phyloP scores from a whole-genome alignment of 495 filamentous ascomycete genomes.

The Aspergillus steynii region DNA sequence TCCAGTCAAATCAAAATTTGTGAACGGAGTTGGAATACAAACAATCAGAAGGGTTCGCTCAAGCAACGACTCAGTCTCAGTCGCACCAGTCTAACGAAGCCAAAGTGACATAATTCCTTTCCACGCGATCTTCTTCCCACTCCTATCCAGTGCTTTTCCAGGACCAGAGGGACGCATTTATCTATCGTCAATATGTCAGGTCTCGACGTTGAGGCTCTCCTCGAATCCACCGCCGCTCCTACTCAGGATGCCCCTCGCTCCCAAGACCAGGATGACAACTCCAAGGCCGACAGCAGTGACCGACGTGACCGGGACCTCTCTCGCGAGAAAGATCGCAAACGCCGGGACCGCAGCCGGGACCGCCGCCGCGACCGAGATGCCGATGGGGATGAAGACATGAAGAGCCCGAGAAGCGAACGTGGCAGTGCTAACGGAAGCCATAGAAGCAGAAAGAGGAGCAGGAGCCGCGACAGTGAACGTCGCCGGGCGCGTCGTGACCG shows the following conservation, averaged over 20 bases:
- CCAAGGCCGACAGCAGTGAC: slow-evolving; percentile 56
- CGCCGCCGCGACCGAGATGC: slow-evolving; percentile 63
- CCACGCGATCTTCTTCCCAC: slow-evolving; percentile 25
- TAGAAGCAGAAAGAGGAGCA: slow-evolving; percentile 80
- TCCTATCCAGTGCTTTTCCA: slow-evolving; percentile 22
- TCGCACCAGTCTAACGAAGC: slow-evolving; percentile 43
- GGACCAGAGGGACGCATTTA: slow-evolving; percentile 17
- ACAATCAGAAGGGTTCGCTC: slow-evolving; percentile 44
- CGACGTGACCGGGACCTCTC: slow-evolving; percentile 57
- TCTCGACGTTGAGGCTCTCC: slow-evolving; percentile 89
- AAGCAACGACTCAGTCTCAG: slow-evolving; percentile 27
- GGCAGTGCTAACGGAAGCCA: slow-evolving; percentile 80
- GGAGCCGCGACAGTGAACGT: slow-evolving; percentile 77
- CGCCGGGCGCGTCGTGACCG: slow-evolving; percentile 80
- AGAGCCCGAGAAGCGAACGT: slow-evolving; percentile 73
- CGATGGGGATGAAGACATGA: slow-evolving; percentile 67
- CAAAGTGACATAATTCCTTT: slow-evolving; percentile 47
- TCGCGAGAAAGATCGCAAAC: slow-evolving; percentile 61
- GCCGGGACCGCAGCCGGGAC: slow-evolving; percentile 63
- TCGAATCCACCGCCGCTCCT: slow-evolving; percentile 80
- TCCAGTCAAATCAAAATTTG: slow-evolving; percentile 1
- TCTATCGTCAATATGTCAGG: slow-evolving; percentile 69
- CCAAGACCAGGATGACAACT: slow-evolving; percentile 59
- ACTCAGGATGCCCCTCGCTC: slow-evolving; percentile 52
- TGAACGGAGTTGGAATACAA: slow-evolving; percentile 14